Evolutionary conservation across 2,329 filamentous ascomycete genomes (phyloP), one percentile per base, ranked within the genome.

Genomic region (Stenocarpella maydis): DNA sequence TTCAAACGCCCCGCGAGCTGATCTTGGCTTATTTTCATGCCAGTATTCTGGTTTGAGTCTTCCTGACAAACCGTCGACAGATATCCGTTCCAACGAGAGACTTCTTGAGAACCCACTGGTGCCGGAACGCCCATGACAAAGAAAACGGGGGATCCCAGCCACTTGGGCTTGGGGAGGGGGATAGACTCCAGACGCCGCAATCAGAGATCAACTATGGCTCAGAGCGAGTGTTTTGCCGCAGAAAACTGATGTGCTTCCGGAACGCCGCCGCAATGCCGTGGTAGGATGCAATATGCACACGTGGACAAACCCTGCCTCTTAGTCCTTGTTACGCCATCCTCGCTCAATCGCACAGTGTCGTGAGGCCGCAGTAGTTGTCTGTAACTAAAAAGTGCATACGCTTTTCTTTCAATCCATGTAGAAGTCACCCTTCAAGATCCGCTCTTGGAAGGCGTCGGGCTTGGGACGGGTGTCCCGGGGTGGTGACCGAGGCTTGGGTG

Each of bases 371-470:
- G 45, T 65, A 50, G 41, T 55, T 28, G 47, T 61, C 49, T 34
- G 21, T 34, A 34, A 53, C 9, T 14, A 15, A 60, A 14, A 7
- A 37, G 9, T 26, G n/a, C 28, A 49, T 28, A 12, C 58, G 43
- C 58, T 49, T 5, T 49, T 4, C 28, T n/a, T 52, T 85, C 85
- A 97, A 78, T 98, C 95, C 94, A 98, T 98, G 84, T 96, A 96
- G 77, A 99, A 98, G 77, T 99, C 96, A 54, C 95, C 96, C 83
- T 97, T 96, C 74, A 99, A 87, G 76, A 99, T 98, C 74, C 97
- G 90, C 86, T 99, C 96, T 81, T 98, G 95, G 83, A 98, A 96
- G 72, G 92, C 92, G 82, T 99, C 96, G 37, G 95, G 95, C 84
- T 95, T 97, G 73, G 85, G 85, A 45, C 86, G 83, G 75, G 85